Evolutionary conservation across 495 filamentous ascomycete genomes (phyloP), one percentile per base, ranked within the genome.

Genomic region (Penicillium maclennaniae): DNA sequence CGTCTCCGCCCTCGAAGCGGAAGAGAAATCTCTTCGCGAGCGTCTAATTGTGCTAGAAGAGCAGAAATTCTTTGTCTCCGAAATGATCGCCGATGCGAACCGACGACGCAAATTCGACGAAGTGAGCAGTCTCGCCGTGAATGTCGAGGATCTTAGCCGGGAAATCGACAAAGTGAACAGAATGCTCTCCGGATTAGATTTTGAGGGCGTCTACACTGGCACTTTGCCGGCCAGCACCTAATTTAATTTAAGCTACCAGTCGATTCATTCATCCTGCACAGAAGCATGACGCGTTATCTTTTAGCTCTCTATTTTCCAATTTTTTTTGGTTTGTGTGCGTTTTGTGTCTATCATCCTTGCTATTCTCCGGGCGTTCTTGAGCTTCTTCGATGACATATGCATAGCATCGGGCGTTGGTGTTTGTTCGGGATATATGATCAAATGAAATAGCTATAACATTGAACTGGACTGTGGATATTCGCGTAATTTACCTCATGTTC

Each of bases 31-130:
- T 26, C 69, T 95, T 1, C 79, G 87, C 12, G 92, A 97, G 61
- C 75, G 83, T 38, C 69, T 97, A 16, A 90, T 96, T 39, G 88
- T 98, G 20, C 76, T 98, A 0, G 93, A 97, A 71, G 93, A 98
- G 65, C 93, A 98, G 69, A 83, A 83, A 63, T 97, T 96, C 63
- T 81, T 97, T 62, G 91, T 98, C 0, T 80, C 83, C 16, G 86
- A 89, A 58, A 97, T 97, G 91, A 80, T 97, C 43, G 83, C 77
- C 6, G 85, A 87, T 43, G 92, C 93, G 4, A 87, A 86, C 46
- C 87, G 84, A 53, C 79, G 85, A 31, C 79, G 93, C 48, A 85
- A 87, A 56, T 96, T 96, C 53, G 93, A 98, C 65, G 93, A 98
- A 66, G 89, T 95, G 2, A 80, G 80, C 51, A 87, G 85, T 25